phyloP scores from a whole-genome alignment of 1,284 basidiomycete species.

The Cutaneotrichosporon sp. region DNA sequence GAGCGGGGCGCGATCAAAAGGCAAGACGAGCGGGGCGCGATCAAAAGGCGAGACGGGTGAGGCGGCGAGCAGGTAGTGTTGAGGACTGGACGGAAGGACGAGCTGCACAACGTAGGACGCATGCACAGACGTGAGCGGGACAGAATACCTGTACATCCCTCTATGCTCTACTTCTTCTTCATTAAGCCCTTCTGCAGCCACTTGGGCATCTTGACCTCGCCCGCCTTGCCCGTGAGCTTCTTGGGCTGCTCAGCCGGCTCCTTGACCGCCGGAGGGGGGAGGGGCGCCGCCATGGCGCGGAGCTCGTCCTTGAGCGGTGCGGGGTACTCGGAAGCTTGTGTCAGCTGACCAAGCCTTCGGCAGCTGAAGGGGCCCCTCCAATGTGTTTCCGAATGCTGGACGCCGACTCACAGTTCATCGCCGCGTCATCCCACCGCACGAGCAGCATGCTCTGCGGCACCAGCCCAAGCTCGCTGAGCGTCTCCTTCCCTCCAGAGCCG shows the following conservation, averaged over 20 bases:
- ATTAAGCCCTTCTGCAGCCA: conserved; percentile 49
- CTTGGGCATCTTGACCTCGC: conserved; percentile 19
- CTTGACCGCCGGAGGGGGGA: conserved; percentile 36
- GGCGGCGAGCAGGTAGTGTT: too few species aligned
- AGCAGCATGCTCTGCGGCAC: conserved; percentile 53
- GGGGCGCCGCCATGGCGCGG: conserved; percentile 40
- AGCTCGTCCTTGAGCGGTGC: conserved; percentile 47
- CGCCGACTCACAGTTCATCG: conserved; percentile 52
- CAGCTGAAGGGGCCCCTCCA: too few species aligned
- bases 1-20: too few species aligned
- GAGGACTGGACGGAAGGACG: not conserved
- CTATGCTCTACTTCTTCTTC: conserved; percentile 41
- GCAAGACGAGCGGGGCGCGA: not conserved
- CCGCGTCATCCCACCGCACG: conserved; percentile 48
- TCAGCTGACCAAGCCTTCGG: not conserved
- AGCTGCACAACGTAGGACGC: not conserved
- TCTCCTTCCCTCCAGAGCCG: conserved; percentile 47
- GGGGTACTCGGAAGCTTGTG: conserved; percentile 35
- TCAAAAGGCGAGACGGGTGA: too few species aligned
- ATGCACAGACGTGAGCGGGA: not conserved
- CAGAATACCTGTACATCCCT: not conserved
- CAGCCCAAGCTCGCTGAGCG: conserved; percentile 44
- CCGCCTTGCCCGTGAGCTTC: conserved; percentile 39
- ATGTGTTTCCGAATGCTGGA: too few species aligned
- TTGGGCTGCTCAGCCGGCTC: conserved; percentile 28